phyloP scores from a whole-genome alignment of 129 eudicot genomes.

The Erigeron canadensis region DNA sequence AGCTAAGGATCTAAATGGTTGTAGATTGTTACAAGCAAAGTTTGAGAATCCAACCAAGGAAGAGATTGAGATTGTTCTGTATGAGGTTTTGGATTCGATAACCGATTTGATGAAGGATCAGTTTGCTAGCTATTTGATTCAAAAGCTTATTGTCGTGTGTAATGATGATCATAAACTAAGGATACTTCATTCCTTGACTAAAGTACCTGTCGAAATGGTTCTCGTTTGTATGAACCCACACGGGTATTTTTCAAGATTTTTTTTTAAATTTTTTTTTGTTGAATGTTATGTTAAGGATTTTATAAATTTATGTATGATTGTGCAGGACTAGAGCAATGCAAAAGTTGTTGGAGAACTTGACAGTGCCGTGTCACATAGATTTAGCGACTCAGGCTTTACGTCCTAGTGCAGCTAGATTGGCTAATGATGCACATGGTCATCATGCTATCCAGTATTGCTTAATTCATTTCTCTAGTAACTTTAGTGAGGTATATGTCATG shows the following conservation, averaged over 20 bases:
- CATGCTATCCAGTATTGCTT: constrained; percentile 69
- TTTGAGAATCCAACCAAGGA: constrained; percentile 43
- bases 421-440: constrained; percentile 57
- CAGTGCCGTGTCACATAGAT: constrained; percentile 40
- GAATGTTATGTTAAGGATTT: constrained; percentile 1
- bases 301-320: too few species aligned
- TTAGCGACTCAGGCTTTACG: constrained; percentile 46
- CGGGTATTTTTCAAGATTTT: constrained; percentile 54
- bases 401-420: constrained; percentile 54
- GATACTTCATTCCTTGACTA: constrained; percentile 48
- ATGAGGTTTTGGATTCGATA: constrained; percentile 44
- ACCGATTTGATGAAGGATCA: constrained; percentile 59
- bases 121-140: constrained; percentile 51
- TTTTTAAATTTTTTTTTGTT: background rate
- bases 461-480: constrained; percentile 43
- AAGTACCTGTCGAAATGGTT: constrained; percentile 42
- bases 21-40: constrained; percentile 38
- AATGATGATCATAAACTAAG: constrained; percentile 63
- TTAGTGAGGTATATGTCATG: constrained; percentile 46
- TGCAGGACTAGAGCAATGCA: constrained; percentile 61
- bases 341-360: constrained; percentile 55
- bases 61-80: constrained; percentile 51
- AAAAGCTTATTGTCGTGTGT: constrained; percentile 56
- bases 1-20: constrained; percentile 57
- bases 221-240: constrained; percentile 44